Percentiles rank a stretch among this genome's conserved stretches.
phyloP scores from a whole-genome alignment of 1,284 basidiomycete species.

The Bondarzewia mesenterica region DNA sequence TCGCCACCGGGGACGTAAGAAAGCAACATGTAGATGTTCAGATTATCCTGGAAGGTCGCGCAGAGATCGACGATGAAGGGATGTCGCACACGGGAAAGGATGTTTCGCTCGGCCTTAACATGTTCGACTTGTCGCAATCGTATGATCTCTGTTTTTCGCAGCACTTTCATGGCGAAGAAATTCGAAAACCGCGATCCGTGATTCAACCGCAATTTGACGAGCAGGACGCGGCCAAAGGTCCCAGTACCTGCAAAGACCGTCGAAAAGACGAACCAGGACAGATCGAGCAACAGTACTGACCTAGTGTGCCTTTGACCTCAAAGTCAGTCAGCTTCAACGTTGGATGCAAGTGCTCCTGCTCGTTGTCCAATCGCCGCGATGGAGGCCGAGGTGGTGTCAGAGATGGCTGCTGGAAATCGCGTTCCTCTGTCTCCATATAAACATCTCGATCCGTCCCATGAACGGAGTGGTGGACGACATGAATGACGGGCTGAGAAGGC shows the following conservation, averaged over 20 bases:
- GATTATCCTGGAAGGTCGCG: constrained; percentile 92
- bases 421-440: constrained; percentile 10
- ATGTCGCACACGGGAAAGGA: constrained; percentile 80
- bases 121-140: constrained; percentile 97
- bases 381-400: constrained; percentile 32
- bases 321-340: constrained; percentile 65
- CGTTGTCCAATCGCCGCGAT: constrained; percentile 58
- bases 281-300: constrained; percentile 27
- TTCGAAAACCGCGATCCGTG: constrained; percentile 40
- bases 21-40: constrained; percentile 98
- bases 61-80: constrained; percentile 85
- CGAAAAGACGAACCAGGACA: not conserved
- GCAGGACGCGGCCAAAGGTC: constrained; percentile 87
- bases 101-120: constrained; percentile 95
- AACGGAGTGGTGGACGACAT: constrained; percentile 4
- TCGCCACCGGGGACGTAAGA: constrained; percentile 98
- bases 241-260: constrained; percentile 62
- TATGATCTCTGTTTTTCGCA: constrained; percentile 90
- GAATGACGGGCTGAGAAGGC: constrained; percentile 1
- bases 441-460: constrained; percentile 7
- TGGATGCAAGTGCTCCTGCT: constrained; percentile 53
- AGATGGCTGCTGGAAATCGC: constrained; percentile 5
- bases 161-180: constrained; percentile 90
- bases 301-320: constrained; percentile 71
- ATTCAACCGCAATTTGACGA: constrained; percentile 61